Conservation (phyloP, 352 stramenopile genomes). For the Phytopythium ostracodes region DNA sequence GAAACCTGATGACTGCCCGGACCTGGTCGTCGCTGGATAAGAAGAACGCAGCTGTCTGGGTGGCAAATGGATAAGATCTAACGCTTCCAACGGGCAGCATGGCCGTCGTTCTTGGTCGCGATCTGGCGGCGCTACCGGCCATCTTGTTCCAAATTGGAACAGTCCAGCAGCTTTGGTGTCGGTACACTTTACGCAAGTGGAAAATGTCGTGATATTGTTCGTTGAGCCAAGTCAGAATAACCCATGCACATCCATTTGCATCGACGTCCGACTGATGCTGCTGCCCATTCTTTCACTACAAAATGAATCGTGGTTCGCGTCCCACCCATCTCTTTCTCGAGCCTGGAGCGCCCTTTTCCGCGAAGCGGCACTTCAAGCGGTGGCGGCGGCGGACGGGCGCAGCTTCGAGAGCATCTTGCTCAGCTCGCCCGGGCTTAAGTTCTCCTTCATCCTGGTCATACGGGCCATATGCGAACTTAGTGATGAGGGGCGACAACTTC, state of each 20-base stretch:
- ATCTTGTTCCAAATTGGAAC: background rate
- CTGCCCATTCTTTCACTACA: background rate
- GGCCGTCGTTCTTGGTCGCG: too few relatives aligned
- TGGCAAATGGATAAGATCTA: background rate
- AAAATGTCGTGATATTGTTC: background rate
- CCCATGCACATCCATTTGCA: background rate
- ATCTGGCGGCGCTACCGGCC: background rate
- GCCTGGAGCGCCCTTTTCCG: background rate
- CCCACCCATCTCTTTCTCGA: background rate
- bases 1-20: background rate
- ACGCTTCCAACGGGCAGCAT: background rate
- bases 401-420: constrained; percentile 15
- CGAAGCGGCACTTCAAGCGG: constrained; percentile 3
- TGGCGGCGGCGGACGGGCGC: background rate
- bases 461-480: background rate
- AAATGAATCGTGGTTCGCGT: background rate
- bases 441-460: constrained; percentile 49
- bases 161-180: background rate
- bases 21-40: background rate
- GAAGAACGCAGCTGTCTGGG: background rate
- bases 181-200: background rate
- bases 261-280: background rate
- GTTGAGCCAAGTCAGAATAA: background rate
- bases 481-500: background rate
- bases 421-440: constrained; percentile 37